A percentile compares a stretch with the other conserved stretches of the same genome.
phyloP scores from a whole-genome alignment of 352 stramenopile species.

The Globisporangium carolinianum region DNA sequence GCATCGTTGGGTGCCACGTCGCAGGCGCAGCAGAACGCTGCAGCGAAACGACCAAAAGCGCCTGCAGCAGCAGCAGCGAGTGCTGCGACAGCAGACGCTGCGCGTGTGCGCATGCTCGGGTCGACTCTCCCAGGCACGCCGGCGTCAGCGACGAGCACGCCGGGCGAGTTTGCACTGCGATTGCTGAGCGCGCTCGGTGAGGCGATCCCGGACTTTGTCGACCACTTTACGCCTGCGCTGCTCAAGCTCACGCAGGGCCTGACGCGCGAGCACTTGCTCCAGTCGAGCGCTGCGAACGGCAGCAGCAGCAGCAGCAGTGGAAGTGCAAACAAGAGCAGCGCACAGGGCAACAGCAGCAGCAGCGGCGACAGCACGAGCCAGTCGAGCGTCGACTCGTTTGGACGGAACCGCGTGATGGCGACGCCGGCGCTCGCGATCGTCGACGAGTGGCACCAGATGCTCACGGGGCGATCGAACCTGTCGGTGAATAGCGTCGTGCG shows the following conservation, averaged over 20 bases:
- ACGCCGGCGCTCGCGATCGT: slow-evolving; percentile 79
- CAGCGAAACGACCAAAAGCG: slow-evolving; percentile 35
- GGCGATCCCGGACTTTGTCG: slow-evolving; percentile 58
- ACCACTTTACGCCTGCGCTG: slow-evolving; percentile 69
- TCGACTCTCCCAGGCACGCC: slow-evolving; percentile 31
- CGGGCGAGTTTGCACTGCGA: slow-evolving; percentile 65
- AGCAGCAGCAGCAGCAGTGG: slow-evolving; percentile 5
- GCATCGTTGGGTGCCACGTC: neutral
- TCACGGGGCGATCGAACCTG: slow-evolving; percentile 58
- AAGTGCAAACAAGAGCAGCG: neutral
- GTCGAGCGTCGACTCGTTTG: slow-evolving; percentile 60
- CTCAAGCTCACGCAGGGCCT: slow-evolving; percentile 81
- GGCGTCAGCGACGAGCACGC: slow-evolving; percentile 41
- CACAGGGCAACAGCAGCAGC: slow-evolving; percentile 13
- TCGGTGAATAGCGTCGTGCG: slow-evolving; percentile 79
- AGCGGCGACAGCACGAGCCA: slow-evolving; percentile 26
- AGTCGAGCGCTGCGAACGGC: slow-evolving; percentile 25
- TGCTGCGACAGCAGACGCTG: slow-evolving; percentile 35
- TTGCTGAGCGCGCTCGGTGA: slow-evolving; percentile 56
- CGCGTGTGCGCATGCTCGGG: slow-evolving; percentile 46
- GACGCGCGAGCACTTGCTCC: slow-evolving; percentile 79
- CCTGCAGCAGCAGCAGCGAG: slow-evolving; percentile 9
- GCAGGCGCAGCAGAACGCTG: slow-evolving; percentile 11
- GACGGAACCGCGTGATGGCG: slow-evolving; percentile 80
- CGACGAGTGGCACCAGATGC: slow-evolving; percentile 78